These are phyloP conservation scores for Tolypocladium nubicola DNA, from an alignment of 2,329 filamentous ascomycete genomes.

Conservation along the genomic window DNA sequence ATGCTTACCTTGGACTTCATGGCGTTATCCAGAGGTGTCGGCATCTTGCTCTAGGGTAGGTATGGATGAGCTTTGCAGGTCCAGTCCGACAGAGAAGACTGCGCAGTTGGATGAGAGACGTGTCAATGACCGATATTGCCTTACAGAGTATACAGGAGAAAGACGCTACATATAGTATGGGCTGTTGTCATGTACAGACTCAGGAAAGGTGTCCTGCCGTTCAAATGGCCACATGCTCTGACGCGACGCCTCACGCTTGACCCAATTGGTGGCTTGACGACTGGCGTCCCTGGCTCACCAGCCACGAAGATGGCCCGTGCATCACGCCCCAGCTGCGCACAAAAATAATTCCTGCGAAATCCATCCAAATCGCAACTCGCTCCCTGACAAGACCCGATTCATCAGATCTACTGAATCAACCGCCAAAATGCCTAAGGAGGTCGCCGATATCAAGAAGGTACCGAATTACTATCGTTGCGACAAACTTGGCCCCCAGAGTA, in stretches of 20 bases:
- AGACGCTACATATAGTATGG: background rate
- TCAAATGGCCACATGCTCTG: background rate
- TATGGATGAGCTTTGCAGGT: background rate
- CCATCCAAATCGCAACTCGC: conserved; percentile 6
- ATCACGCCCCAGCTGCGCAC: conserved; percentile 13
- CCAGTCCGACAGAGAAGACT: background rate
- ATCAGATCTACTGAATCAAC: conserved; percentile 23
- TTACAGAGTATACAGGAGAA: background rate
- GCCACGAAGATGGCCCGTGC: conserved; percentile 10
- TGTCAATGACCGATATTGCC: background rate
- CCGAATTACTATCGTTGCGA: background rate
- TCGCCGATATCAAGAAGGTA: conserved; percentile 92
- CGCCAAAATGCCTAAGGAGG: conserved; percentile 94
- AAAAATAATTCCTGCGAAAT: conserved; percentile 15
- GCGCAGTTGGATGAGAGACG: background rate
- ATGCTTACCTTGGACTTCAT: conserved; percentile 55
- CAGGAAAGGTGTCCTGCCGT: background rate
- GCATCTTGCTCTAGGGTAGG: conserved; percentile 37
- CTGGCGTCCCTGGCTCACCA: background rate
- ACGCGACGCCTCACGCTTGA: background rate
- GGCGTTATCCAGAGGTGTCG: conserved; percentile 57
- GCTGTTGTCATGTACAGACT: background rate
- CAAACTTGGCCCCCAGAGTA: background rate
- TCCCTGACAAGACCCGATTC: conserved; percentile 8
- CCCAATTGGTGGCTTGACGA: background rate